These are phyloP conservation scores for Aspergillus brasiliensis DNA, from an alignment of 2,329 filamentous ascomycete species.

Conservation along the genomic window DNA sequence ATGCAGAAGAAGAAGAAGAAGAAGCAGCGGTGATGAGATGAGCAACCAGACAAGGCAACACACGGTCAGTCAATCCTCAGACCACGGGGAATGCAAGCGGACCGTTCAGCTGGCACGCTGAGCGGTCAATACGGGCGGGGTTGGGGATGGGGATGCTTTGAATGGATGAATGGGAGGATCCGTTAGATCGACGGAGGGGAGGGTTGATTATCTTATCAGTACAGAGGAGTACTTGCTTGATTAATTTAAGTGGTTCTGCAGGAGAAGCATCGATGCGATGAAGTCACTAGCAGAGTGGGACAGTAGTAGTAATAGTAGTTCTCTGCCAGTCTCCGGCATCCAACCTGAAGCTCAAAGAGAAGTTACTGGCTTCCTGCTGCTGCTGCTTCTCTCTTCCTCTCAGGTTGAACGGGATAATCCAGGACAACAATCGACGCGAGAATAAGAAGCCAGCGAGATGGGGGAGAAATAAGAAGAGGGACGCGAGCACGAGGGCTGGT, in stretches of 20 bases:
- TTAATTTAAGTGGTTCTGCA: too few species aligned
- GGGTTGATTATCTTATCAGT: not conserved
- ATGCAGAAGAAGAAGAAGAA: not conserved
- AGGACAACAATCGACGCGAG: not conserved
- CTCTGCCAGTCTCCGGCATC: too few species aligned
- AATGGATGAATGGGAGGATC: too few species aligned
- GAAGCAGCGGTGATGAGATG: not conserved
- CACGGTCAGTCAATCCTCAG: constrained; percentile 1
- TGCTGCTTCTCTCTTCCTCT: not conserved
- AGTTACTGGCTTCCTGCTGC: too few species aligned
- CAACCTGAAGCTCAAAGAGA: too few species aligned
- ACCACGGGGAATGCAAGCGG: constrained; percentile 7
- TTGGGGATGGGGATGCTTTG: not conserved
- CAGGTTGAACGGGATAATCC: not conserved
- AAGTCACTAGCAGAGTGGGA: too few species aligned
- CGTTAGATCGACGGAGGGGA: not conserved
- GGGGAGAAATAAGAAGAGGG: not conserved
- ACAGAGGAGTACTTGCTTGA: not conserved
- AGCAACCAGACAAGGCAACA: not conserved
- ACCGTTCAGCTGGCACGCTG: not conserved
- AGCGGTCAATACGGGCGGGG: constrained; percentile 8
- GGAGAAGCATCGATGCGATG: too few species aligned
- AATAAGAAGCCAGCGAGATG: not conserved
- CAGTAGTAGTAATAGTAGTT: too few species aligned
- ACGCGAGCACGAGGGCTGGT: not conserved